Evolutionary conservation across 192 early-diverging fungal species (phyloP), one percentile per base, ranked within the genome.

Genomic region (Entomortierella lignicola): DNA sequence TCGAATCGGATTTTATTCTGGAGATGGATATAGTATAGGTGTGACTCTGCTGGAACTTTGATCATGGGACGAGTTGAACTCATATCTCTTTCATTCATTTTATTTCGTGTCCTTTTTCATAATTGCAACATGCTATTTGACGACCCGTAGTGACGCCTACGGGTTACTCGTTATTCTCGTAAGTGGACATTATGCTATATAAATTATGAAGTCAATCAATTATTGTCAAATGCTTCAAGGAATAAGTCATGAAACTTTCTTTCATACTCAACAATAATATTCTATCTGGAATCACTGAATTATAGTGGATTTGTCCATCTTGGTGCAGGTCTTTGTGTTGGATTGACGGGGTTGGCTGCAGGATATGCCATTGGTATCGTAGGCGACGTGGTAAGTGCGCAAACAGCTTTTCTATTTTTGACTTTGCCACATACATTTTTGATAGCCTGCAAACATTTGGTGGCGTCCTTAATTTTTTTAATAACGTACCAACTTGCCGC

Each of bases 341-440:
- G 98, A 52, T 85, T 98, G 68, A 85, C 91, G 27, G 95, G 97
- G 26, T 74, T 99, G 62, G 97, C 95, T 34, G 98, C 97, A 41
- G 98, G 98, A 55, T 97, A 94, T 82, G 92, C 96, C 53, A 96
- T 99, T 81, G 98, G 98, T 56, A 87, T 97, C 59, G 96, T 97
- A 43, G 98, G 98, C 75, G 98, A 99, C 70, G 92, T 94, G 73
- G 95, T 81, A 77, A 59, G 82, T 84, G 8, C 47, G n/a, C 43
- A 37, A 20, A 20, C 44, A 12, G 12, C 17, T 11, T 47, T 47
- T 5, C 5, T 47, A 15, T 20, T 12, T 3, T 47, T 47, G 44
- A 15, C 44, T 20, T 47, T 47, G 20, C 20, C 44, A 47, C 34
- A 37, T 37, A 4, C 34, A 7, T 37, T 4, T 7, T 4, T 37